Conservation (phyloP, 2,329 filamentous ascomycete genomes). For the Graphilbum ipis-grandicollis region DNA sequence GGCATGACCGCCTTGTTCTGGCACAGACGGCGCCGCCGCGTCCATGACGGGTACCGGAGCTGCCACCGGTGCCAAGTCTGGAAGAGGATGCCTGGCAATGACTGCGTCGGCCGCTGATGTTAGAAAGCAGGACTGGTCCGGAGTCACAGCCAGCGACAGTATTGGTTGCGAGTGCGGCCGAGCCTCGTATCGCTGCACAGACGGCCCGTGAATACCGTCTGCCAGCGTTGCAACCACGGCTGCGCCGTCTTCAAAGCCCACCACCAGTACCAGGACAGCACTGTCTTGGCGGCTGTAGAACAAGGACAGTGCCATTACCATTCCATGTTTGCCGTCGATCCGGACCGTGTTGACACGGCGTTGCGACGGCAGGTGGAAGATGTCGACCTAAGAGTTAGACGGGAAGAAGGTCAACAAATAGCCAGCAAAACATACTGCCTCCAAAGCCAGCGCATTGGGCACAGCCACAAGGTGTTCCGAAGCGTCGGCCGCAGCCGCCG, state of each 20-base stretch:
- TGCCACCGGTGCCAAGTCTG: too few relatives aligned
- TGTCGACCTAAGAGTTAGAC: slow-evolving; percentile 43
- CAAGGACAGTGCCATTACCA: slow-evolving; percentile 73
- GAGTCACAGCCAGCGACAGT: slow-evolving; percentile 49
- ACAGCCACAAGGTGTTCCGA: slow-evolving; percentile 45
- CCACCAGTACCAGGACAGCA: slow-evolving; percentile 35
- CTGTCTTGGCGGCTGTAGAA: slow-evolving; percentile 24
- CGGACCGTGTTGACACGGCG: slow-evolving; percentile 43
- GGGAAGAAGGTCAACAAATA: not conserved
- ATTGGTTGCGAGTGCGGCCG: slow-evolving; percentile 65
- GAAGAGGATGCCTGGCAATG: slow-evolving; percentile 57
- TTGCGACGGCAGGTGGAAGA: slow-evolving; percentile 68
- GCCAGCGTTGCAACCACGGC: slow-evolving; percentile 45
- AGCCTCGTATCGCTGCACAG: slow-evolving; percentile 41
- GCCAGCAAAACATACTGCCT: slow-evolving; percentile 33
- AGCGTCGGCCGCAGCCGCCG: slow-evolving; percentile 12
- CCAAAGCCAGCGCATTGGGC: slow-evolving; percentile 58
- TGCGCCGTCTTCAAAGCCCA: slow-evolving; percentile 75
- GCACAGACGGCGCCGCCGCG: not conserved
- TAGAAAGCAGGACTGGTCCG: slow-evolving; percentile 41
- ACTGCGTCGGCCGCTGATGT: slow-evolving; percentile 71
- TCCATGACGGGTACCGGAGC: too few relatives aligned
- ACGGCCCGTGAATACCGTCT: slow-evolving; percentile 16
- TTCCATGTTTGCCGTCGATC: slow-evolving; percentile 41
- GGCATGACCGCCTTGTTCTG: too few relatives aligned